Evolutionary conservation across 495 filamentous ascomycete genomes (phyloP), one percentile per base, ranked within the genome.

Genomic region (Jackrogersella minutella): DNA sequence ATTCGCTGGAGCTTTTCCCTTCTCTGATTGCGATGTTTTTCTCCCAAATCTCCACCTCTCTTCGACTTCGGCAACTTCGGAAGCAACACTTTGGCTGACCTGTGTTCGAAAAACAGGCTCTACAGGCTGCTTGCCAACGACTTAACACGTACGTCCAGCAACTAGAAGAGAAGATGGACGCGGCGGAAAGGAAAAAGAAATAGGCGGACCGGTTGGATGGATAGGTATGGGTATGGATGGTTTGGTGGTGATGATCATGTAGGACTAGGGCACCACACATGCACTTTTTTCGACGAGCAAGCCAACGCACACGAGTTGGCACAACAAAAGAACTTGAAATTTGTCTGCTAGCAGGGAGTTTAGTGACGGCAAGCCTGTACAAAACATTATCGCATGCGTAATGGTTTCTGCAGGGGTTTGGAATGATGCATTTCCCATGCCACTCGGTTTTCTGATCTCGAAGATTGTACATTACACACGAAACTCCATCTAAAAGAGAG

Each of bases 101-200:
- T 51, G 59, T 53, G 36, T 31, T 39, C 36, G 51, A 22, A 58
- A 64, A 31, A 68, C 70, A 99, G 95, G 87, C 90, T 66, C 83
- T 99, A 55, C 95, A 97, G 85, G 82, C 86, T 43, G 90, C 94
- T 52, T 93, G 96, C 36, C 88, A 93, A 68, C 87, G 91, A 74
- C 85, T 97, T 72, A 91, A 93, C 77, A 82, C 83, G 28, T 96
- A 97, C 71, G 86, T 97, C 47, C 83, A 83, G 52, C 86, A 86
- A 34, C 80, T 99, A 40, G 95, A 99, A 80, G 84, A 91, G 59
- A 93, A 90, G 78, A 82, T 97, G 65, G 88, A 91, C 66, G 78
- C 85, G 62, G 72, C 89, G 69, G 81, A 91, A 69, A 66, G 75
- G 69, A 81, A 77, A 78, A 78, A 70, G 69, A 78, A 77, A 74